A percentile compares a stretch with the other conserved stretches of the same genome.
These are phyloP conservation scores for Opeltia flavorubescens DNA, from an alignment of 495 filamentous ascomycete genomes.

Conservation along the genomic window DNA sequence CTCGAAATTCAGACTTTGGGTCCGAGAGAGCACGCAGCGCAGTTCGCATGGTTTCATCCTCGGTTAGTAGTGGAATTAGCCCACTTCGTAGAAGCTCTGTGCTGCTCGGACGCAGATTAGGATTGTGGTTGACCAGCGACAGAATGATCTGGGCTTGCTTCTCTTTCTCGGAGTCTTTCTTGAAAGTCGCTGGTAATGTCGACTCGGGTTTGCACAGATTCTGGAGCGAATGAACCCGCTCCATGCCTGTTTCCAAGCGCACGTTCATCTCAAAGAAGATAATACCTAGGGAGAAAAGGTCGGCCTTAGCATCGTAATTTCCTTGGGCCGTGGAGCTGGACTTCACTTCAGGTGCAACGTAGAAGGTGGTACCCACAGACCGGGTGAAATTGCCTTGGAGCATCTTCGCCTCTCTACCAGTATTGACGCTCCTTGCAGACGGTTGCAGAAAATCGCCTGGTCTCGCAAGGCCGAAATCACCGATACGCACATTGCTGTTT, in stretches of 20 bases:
- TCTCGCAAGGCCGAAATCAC: conserved; percentile 91
- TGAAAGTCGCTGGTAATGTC: conserved; percentile 56
- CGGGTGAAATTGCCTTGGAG: conserved; percentile 53
- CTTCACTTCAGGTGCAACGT: conserved; percentile 85
- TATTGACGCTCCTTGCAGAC: conserved; percentile 13
- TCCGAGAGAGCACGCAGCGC: conserved; percentile 70
- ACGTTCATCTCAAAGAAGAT: conserved; percentile 99
- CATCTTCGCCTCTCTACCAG: conserved; percentile 17
- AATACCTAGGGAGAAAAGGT: conserved; percentile 95
- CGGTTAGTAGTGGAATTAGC: conserved; percentile 76
- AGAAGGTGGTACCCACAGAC: conserved; percentile 87
- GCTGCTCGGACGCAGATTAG: conserved; percentile 71
- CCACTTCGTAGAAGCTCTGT: conserved; percentile 74
- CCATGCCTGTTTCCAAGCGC: conserved; percentile 69
- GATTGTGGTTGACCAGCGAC: conserved; percentile 66
- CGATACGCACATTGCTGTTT: conserved; percentile 79
- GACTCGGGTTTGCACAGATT: conserved; percentile 54
- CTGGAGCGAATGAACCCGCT: conserved; percentile 63
- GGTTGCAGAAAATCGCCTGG: conserved; percentile 54
- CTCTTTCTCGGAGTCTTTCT: conserved; percentile 51
- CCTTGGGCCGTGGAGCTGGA: conserved; percentile 41
- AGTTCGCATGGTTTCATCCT: conserved; percentile 76
- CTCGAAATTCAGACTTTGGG: conserved; percentile 73
- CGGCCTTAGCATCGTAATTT: conserved; percentile 83
- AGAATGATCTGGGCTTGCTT: conserved; percentile 63